Evolutionary conservation across 108 stramenopile genomes (phyloP).

Genomic region (Fragilaria crotonensis): DNA sequence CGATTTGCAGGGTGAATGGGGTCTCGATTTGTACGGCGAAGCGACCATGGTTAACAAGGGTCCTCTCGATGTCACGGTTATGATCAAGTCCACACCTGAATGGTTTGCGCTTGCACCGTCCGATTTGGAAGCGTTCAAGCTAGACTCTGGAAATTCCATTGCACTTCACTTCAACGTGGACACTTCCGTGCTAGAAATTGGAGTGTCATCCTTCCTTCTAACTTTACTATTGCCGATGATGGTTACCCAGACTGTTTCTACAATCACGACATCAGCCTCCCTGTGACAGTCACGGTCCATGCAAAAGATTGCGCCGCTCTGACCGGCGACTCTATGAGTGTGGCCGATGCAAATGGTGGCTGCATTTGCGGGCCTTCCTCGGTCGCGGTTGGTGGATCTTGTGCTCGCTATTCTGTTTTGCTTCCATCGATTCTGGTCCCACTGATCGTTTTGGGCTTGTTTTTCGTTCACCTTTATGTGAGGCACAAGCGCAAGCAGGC

Average conservation of each 20-base stretch:
- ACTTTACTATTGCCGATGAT: conserved; percentile 14
- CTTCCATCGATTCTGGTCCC: conserved; percentile 2
- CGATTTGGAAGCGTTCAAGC: neutral
- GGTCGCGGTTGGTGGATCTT: neutral
- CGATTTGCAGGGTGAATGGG: neutral
- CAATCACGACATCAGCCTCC: conserved; percentile 9
- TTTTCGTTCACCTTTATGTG: conserved; percentile 8
- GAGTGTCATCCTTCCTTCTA: conserved; percentile 1
- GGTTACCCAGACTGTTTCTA: conserved; percentile 22
- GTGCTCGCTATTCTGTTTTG: neutral
- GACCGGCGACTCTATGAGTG: conserved; percentile 7
- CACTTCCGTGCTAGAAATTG: neutral
- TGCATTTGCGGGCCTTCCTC: conserved; percentile 3
- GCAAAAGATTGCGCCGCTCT: conserved; percentile 7
- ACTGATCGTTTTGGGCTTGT: neutral
- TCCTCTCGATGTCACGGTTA: conserved; percentile 3
- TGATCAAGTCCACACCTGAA: neutral
- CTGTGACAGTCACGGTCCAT: neutral
- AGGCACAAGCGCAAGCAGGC: conserved; percentile 17
- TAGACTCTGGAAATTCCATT: neutral
- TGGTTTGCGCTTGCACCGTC: neutral
- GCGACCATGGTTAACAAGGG: neutral
- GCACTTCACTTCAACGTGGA: neutral
- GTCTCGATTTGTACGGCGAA: neutral
- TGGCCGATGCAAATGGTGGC: conserved; percentile 4